A percentile compares a stretch with the other conserved stretches of the same genome.
Conservation (phyloP, 2,329 filamentous ascomycete species). For the Triangularia verruculosa region DNA sequence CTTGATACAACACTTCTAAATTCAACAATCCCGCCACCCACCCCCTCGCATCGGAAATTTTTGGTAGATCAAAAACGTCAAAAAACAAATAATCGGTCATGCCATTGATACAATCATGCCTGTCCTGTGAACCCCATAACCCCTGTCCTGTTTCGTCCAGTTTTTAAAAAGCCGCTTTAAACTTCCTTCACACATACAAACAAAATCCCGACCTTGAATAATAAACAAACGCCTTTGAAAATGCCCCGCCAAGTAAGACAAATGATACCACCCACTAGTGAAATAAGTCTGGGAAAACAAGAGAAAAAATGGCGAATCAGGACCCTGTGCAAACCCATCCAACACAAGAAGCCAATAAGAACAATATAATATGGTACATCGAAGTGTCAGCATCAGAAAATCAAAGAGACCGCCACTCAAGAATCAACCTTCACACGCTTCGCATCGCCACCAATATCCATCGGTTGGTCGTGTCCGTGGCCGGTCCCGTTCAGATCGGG, state of each 20-base stretch:
- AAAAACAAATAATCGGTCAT: background rate
- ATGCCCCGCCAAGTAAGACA: background rate
- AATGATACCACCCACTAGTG: background rate
- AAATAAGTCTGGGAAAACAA: background rate
- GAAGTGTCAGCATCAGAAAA: background rate
- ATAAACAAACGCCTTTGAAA: background rate
- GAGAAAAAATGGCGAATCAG: background rate
- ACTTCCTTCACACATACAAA: too few relatives aligned
- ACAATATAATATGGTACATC: constrained; percentile 16
- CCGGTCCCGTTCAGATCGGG: constrained; percentile 47
- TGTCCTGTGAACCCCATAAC: background rate
- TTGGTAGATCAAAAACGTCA: background rate
- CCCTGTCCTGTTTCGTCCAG: background rate
- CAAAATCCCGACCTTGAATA: background rate
- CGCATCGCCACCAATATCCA: constrained; percentile 44
- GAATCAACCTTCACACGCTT: constrained; percentile 54
- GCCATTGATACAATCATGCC: background rate
- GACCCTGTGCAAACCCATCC: background rate
- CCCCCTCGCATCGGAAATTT: too few relatives aligned
- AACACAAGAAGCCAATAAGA: background rate
- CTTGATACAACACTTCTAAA: background rate
- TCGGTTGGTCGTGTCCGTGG: constrained; percentile 38
- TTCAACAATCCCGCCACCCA: background rate
- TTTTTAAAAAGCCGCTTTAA: too few relatives aligned
- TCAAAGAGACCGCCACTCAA: constrained; percentile 3